Percentiles rank a stretch among this genome's conserved stretches.
These are phyloP conservation scores for Phytophthora citrophthora DNA, from an alignment of 352 stramenopile species.

Conservation along the genomic window DNA sequence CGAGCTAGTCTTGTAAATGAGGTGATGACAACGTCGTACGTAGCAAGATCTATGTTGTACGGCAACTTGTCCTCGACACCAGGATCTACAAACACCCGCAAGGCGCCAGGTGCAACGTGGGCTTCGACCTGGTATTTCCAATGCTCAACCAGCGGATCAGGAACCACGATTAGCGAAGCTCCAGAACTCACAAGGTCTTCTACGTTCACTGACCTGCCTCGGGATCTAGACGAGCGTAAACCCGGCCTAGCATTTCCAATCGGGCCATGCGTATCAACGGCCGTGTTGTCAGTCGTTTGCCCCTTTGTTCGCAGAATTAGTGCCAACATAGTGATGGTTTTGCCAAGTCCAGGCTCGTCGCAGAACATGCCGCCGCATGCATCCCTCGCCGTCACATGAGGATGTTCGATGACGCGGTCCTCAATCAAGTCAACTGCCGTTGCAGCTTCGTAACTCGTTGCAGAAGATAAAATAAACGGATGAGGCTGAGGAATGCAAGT, in stretches of 20 bases:
- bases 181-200: conserved; percentile 54
- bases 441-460: conserved; percentile 9
- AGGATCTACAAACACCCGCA: conserved; percentile 57
- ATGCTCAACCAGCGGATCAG: conserved; percentile 76
- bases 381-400: conserved; percentile 42
- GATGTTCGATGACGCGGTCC: conserved; percentile 34
- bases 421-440: conserved; percentile 68
- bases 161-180: conserved; percentile 74
- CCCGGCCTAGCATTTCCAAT: conserved; percentile 24
- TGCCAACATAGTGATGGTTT: conserved; percentile 88
- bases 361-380: conserved; percentile 80
- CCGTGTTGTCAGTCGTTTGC: conserved; percentile 39
- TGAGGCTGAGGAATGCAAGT: conserved; percentile 44
- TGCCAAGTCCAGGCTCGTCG: conserved; percentile 84
- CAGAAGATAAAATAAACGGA: conserved; percentile 52
- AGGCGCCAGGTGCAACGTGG: conserved; percentile 43
- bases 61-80: conserved; percentile 47
- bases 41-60: conserved; percentile 47
- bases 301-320: conserved; percentile 82
- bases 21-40: conserved; percentile 78
- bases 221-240: conserved; percentile 47
- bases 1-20: conserved; percentile 65
- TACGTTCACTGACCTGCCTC: conserved; percentile 52
- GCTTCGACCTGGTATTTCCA: conserved; percentile 80
- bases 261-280: conserved; percentile 8